These are phyloP conservation scores for Colletotrichum incanum DNA, from an alignment of 2,329 filamentous ascomycete genomes.

Conservation along the genomic window DNA sequence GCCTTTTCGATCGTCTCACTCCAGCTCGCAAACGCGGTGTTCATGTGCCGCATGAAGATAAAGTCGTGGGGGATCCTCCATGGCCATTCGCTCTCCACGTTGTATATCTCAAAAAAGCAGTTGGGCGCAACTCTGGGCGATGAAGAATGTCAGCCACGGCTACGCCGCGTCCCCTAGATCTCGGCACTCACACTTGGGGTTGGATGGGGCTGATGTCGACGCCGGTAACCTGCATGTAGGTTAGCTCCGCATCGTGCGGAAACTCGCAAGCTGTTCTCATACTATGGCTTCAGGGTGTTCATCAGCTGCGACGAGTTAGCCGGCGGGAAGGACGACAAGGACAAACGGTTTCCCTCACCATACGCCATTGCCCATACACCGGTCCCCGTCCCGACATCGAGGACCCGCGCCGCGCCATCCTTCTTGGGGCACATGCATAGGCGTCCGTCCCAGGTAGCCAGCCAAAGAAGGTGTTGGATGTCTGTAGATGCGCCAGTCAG, in stretches of 20 bases:
- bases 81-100: conserved; percentile 54
- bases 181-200: conserved; percentile 49
- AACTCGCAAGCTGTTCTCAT: not conserved
- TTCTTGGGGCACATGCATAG: conserved; percentile 50
- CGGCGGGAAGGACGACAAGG: not conserved
- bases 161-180: conserved; percentile 46
- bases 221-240: conserved; percentile 44
- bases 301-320: conserved; percentile 47
- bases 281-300: conserved; percentile 52
- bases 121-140: conserved; percentile 58
- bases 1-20: conserved; percentile 46
- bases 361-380: conserved; percentile 49
- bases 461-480: conserved; percentile 55
- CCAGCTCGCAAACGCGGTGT: conserved; percentile 49
- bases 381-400: conserved; percentile 49
- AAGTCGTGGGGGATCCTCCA: conserved; percentile 53
- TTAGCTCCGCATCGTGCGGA: not conserved
- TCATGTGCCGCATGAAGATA: conserved; percentile 53
- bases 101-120: conserved; percentile 59
- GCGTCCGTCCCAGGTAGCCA: conserved; percentile 51
- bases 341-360: conserved; percentile 31
- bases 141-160: conserved; percentile 47
- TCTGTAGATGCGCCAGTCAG: conserved; percentile 42
- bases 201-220: conserved; percentile 55
- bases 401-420: conserved; percentile 41